These are phyloP conservation scores for Tympanopsis confertula DNA, from an alignment of 2,329 filamentous ascomycete genomes.

Conservation along the genomic window DNA sequence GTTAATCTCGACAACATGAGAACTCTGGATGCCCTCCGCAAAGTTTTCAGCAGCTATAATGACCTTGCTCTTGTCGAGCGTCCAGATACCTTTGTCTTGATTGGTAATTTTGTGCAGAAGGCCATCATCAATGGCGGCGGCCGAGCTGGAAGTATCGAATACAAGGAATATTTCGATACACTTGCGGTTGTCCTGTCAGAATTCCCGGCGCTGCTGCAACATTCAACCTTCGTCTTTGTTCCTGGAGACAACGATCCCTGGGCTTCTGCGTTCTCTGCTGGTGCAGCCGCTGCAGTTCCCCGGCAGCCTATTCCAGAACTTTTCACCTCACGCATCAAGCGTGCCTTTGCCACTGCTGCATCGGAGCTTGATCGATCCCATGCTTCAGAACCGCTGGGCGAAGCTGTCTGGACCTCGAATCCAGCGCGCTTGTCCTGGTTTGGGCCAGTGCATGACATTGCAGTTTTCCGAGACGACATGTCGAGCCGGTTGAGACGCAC, in stretches of 20 bases:
- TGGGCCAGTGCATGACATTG: slow-evolving; percentile 76
- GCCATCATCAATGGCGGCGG: slow-evolving; percentile 52
- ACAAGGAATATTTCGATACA: slow-evolving; percentile 90
- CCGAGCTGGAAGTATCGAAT: slow-evolving; percentile 76
- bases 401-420: slow-evolving; percentile 81
- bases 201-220: slow-evolving; percentile 68
- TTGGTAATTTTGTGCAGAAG: slow-evolving; percentile 69
- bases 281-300: slow-evolving; percentile 60
- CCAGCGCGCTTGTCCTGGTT: slow-evolving; percentile 75
- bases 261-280: slow-evolving; percentile 73
- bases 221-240: slow-evolving; percentile 79
- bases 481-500: slow-evolving; percentile 67
- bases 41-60: slow-evolving; percentile 66
- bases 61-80: slow-evolving; percentile 48
- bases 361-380: slow-evolving; percentile 44
- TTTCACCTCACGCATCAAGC: slow-evolving; percentile 77
- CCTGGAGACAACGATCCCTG: slow-evolving; percentile 97
- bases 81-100: slow-evolving; percentile 70
- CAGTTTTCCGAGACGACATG: slow-evolving; percentile 79
- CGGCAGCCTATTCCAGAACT: slow-evolving; percentile 67
- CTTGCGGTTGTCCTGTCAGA: slow-evolving; percentile 74
- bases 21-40: slow-evolving; percentile 70
- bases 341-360: slow-evolving; percentile 70
- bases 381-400: slow-evolving; percentile 38
- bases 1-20: slow-evolving; percentile 74